phyloP scores from a whole-genome alignment of 495 filamentous ascomycete species.

The Penicillium bovifimosum region DNA sequence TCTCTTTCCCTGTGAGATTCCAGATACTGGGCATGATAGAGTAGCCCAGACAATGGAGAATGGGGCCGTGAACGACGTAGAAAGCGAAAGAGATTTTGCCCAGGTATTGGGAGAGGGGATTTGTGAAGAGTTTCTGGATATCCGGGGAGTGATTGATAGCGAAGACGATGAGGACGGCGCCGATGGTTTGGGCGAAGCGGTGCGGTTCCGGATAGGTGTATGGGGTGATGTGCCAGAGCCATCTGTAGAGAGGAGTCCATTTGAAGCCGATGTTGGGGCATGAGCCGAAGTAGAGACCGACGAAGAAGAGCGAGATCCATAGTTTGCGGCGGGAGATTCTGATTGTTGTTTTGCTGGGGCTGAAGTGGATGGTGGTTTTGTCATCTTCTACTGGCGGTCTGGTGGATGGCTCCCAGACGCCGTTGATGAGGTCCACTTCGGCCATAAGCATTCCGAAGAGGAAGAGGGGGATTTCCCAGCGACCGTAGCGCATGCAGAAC shows the following conservation, averaged over 20 bases:
- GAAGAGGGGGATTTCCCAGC: constrained; percentile 57
- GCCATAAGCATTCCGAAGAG: constrained; percentile 55
- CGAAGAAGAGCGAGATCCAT: constrained; percentile 47
- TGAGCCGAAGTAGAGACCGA: constrained; percentile 42
- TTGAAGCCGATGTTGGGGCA: constrained; percentile 39
- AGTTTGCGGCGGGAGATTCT: constrained; percentile 44
- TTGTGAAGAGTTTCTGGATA: constrained; percentile 51
- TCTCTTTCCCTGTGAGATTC: constrained; percentile 47
- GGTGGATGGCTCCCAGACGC: constrained; percentile 33
- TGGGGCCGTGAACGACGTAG: constrained; percentile 60
- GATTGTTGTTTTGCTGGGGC: constrained; percentile 25
- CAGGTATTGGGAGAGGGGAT: constrained; percentile 54
- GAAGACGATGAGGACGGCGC: constrained; percentile 51
- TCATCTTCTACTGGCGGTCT: constrained; percentile 6
- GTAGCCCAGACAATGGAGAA: constrained; percentile 47
- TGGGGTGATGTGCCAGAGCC: constrained; percentile 38
- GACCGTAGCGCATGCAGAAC: constrained; percentile 54
- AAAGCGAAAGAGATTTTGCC: constrained; percentile 59
- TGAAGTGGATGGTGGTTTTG: constrained; percentile 20
- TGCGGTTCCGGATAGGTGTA: constrained; percentile 39
- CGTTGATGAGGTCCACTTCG: constrained; percentile 50
- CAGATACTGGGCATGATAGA: constrained; percentile 49
- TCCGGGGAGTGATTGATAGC: constrained; percentile 49
- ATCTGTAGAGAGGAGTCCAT: constrained; percentile 43
- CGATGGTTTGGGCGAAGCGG: constrained; percentile 45